phyloP scores from a whole-genome alignment of 1,139 yeast genomes.

The Candida sp. region DNA sequence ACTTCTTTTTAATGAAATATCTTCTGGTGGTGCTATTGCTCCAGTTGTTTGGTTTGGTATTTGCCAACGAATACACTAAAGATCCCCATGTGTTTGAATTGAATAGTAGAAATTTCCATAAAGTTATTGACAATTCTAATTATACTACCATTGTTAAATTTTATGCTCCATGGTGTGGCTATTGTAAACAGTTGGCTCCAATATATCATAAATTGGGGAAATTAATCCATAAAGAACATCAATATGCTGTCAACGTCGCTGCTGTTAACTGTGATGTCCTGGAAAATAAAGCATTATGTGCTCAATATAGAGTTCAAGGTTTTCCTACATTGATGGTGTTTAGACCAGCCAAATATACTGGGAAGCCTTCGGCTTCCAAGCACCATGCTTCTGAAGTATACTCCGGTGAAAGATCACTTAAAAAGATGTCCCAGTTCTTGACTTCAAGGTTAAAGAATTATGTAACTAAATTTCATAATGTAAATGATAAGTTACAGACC shows the following conservation, averaged over 20 bases:
- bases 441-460: slow-evolving; percentile 69
- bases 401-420: slow-evolving; percentile 63
- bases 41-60: not conserved
- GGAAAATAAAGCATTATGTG: slow-evolving; percentile 65
- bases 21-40: not conserved
- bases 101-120: slow-evolving; percentile 54
- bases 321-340: slow-evolving; percentile 81
- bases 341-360: slow-evolving; percentile 67
- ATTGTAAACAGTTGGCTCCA: slow-evolving; percentile 59
- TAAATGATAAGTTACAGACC: slow-evolving; percentile 19
- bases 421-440: slow-evolving; percentile 56
- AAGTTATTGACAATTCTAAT: slow-evolving; percentile 63
- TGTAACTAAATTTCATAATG: slow-evolving; percentile 47
- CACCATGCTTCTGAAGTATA: slow-evolving; percentile 64
- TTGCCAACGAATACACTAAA: slow-evolving; percentile 28
- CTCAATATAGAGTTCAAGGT: slow-evolving; percentile 64
- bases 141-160: slow-evolving; percentile 85
- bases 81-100: slow-evolving; percentile 57
- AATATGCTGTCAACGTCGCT: slow-evolving; percentile 65
- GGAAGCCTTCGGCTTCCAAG: slow-evolving; percentile 10
- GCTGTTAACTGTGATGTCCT: slow-evolving; percentile 85
- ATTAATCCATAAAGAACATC: slow-evolving; percentile 43
- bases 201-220: slow-evolving; percentile 64
- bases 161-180: slow-evolving; percentile 98
- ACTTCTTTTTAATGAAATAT: not conserved